phyloP scores from a whole-genome alignment of 495 filamentous ascomycete genomes.

The Pseudoneurospora amorphoporcata region DNA sequence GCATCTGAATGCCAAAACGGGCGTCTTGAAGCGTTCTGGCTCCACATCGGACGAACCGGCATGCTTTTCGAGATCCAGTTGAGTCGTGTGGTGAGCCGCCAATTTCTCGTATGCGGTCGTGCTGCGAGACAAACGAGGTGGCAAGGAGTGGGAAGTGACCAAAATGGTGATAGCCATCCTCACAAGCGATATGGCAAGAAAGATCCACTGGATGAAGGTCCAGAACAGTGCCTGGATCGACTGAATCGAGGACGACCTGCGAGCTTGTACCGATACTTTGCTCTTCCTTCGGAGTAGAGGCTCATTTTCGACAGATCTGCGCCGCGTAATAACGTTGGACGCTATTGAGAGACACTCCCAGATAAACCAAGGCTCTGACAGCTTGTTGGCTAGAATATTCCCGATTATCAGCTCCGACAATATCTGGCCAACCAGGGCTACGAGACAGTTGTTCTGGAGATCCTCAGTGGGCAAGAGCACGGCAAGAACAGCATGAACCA shows the following conservation, averaged over 20 bases:
- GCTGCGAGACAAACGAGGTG: conserved; percentile 27
- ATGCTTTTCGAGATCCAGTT: neutral
- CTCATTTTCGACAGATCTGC: conserved; percentile 5
- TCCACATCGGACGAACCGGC: conserved; percentile 3
- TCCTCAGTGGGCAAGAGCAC: conserved; percentile 86
- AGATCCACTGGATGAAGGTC: conserved; percentile 57
- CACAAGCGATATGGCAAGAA: conserved; percentile 53
- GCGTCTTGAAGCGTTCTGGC: conserved; percentile 41
- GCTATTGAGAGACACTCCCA: conserved; percentile 65
- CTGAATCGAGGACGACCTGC: conserved; percentile 23
- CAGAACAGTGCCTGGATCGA: conserved; percentile 47
- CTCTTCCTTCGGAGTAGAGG: neutral
- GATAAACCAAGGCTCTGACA: conserved; percentile 76
- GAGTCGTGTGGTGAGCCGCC: conserved; percentile 8
- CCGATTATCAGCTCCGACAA: conserved; percentile 78
- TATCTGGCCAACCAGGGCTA: conserved; percentile 71
- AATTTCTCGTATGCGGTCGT: conserved; percentile 3
- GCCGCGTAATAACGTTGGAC: conserved; percentile 16
- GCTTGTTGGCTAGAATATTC: conserved; percentile 61
- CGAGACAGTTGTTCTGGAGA: conserved; percentile 74
- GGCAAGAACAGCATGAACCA: conserved; percentile 68
- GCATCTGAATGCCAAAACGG: conserved; percentile 62
- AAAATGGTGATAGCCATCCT: conserved; percentile 47
- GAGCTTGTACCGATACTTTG: conserved; percentile 3
- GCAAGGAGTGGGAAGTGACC: conserved; percentile 42